Base-by-base conservation (phyloP, 1,284 basidiomycete species). In the Coniferiporia weirii region DNA sequence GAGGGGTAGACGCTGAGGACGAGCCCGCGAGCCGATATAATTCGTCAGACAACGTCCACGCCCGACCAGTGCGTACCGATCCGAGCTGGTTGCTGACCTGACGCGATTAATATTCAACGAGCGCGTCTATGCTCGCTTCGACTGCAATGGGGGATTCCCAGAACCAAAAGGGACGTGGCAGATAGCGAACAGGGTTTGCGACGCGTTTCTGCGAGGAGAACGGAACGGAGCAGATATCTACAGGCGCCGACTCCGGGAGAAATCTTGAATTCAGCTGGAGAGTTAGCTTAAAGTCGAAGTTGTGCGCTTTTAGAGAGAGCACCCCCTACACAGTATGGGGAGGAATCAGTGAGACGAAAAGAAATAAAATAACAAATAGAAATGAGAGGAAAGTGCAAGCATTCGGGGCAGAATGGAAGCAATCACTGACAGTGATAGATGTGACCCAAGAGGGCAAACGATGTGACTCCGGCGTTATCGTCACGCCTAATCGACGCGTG, bases 151-250 rank as follows among this genome's bases (percentile, higher is more conserved):
- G 10, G 40, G 44, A 20, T 19, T n/a, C 15, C 3, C 6, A 20
- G 19, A 46, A 13, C 8, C 44, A 19, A 15, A 15, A 46, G 8
- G 44, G 44, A 46, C 17, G 17, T 9, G 44, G 1, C 15, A 15
- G 34, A 36, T 3, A 13, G 50, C 36, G 22, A 12, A 20, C 19
- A 32, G 32, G 32, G 22, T n/a, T 12, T 32, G 32, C 8, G 17
- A 8, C 20, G 50, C 50, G 17, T 2, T 19, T 10, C 34, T 52
- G 50, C 50, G 50, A 52, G 15, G 50, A 35, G 50, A 35, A 52
- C 50, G 50, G 50, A 52, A 27, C 48, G 22, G 50, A 34, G 9
- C 34, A 52, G 27, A 52, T 52, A 52, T 52, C 34, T 52, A 38
- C 50, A 52, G 15, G 4, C 35, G 50, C 50, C 50, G 38, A 10